Evolutionary conservation across 495 filamentous ascomycete species (phyloP).

Genomic region (Eremomyces bilateralis): DNA sequence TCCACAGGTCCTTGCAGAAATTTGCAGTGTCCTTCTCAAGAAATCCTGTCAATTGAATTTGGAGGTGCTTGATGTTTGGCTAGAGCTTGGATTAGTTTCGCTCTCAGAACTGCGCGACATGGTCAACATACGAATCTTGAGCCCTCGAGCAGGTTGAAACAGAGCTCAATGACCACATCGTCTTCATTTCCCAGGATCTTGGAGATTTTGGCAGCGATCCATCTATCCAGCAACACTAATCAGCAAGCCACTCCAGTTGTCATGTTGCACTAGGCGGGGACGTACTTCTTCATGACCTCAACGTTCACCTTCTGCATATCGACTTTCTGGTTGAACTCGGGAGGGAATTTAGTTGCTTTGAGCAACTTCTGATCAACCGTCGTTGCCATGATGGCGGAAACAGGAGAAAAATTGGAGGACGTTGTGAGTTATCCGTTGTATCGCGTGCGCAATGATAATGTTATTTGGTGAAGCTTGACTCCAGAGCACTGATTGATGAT

Average conservation of each 20-base stretch:
- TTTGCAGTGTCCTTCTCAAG: conserved; percentile 76
- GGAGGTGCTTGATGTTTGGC: conserved; percentile 88
- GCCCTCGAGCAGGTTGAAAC: conserved; percentile 72
- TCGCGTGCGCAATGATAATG: too few relatives aligned
- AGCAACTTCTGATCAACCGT: conserved; percentile 66
- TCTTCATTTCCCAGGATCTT: conserved; percentile 79
- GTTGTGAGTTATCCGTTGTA: too few relatives aligned
- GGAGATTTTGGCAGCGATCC: conserved; percentile 74
- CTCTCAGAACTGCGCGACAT: neutral
- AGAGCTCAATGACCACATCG: conserved; percentile 83
- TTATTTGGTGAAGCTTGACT: too few relatives aligned
- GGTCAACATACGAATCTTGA: conserved; percentile 47
- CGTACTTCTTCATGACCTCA: conserved; percentile 88
- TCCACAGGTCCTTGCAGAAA: conserved; percentile 93
- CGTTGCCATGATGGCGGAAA: conserved; percentile 10
- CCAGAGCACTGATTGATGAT: too few relatives aligned
- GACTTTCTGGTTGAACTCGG: conserved; percentile 85
- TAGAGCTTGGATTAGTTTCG: conserved; percentile 15
- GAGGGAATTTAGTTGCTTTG: conserved; percentile 77
- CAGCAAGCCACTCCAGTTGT: too few relatives aligned
- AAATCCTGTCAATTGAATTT: conserved; percentile 85
- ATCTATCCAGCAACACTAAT: too few relatives aligned
- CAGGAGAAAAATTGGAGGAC: too few relatives aligned
- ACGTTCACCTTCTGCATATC: conserved; percentile 94
- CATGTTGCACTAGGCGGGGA: too few relatives aligned